Evolutionary conservation across 164 flowering plant genomes (phyloP).

Genomic region (Paratinospora sagittata): DNA sequence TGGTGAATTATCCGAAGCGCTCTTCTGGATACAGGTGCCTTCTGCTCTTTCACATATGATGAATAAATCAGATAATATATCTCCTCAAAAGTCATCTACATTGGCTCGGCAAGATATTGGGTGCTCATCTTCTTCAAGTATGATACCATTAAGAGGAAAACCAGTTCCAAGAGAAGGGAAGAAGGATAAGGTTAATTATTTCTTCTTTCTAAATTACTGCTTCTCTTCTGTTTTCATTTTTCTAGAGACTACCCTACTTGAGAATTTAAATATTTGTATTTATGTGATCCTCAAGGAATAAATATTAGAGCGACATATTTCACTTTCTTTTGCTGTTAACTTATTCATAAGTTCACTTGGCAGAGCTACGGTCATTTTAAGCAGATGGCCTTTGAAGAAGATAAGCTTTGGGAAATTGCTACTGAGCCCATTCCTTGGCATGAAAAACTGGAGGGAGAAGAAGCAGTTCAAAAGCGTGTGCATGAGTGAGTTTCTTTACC

Average conservation of each 20-base stretch:
- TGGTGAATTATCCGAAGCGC: constrained; percentile 89
- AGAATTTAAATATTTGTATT: no score
- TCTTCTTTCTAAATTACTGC: neutral
- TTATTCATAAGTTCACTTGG: constrained; percentile 4
- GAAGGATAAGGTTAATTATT: constrained; percentile 56
- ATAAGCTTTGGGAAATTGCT: constrained; percentile 80
- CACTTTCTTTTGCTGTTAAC: neutral
- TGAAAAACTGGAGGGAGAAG: constrained; percentile 91
- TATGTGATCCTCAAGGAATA: neutral
- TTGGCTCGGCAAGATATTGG: constrained; percentile 44
- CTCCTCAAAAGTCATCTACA: constrained; percentile 33
- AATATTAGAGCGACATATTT: neutral
- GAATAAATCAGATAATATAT: constrained; percentile 48
- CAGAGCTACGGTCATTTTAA: constrained; percentile 62
- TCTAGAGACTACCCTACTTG: no score
- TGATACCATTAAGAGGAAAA: constrained; percentile 62
- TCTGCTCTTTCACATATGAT: constrained; percentile 64
- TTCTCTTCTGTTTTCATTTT: neutral
- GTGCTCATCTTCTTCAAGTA: constrained; percentile 46
- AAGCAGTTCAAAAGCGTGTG: constrained; percentile 85
- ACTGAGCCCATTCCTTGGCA: constrained; percentile 91
- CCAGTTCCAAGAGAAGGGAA: constrained; percentile 37
- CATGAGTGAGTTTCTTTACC: constrained; percentile 70
- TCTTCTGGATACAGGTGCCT: constrained; percentile 94
- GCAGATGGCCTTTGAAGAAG: constrained; percentile 82